These are phyloP conservation scores for Phoenix roebelenii DNA, from an alignment of 176 grass and related monocot species.

Conservation along the genomic window DNA sequence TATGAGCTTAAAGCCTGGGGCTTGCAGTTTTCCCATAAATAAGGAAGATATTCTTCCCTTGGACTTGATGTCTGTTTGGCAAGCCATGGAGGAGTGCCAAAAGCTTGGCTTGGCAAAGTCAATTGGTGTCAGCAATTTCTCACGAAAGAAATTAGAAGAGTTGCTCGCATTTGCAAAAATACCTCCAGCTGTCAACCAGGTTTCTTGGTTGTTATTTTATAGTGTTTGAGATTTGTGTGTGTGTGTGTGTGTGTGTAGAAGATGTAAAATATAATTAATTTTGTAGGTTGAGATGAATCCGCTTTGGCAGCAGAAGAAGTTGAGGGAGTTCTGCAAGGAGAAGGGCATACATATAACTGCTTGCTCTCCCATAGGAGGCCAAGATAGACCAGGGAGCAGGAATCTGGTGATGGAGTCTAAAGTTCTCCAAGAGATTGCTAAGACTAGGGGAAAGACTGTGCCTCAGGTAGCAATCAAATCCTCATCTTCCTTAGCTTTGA, in stretches of 20 bases:
- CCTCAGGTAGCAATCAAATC: slow-evolving; percentile 34
- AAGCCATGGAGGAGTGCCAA: slow-evolving; percentile 79
- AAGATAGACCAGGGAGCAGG: slow-evolving; percentile 29
- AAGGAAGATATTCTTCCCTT: slow-evolving; percentile 26
- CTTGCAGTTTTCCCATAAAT: background rate
- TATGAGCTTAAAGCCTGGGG: slow-evolving; percentile 21
- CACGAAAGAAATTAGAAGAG: slow-evolving; percentile 31
- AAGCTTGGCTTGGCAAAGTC: slow-evolving; percentile 46
- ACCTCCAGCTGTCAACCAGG: slow-evolving; percentile 76
- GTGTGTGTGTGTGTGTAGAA: too few relatives aligned
- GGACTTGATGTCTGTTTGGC: slow-evolving; percentile 67
- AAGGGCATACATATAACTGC: slow-evolving; percentile 43
- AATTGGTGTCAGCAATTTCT: slow-evolving; percentile 84
- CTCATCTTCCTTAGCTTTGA: too few relatives aligned
- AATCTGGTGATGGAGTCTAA: slow-evolving; percentile 51
- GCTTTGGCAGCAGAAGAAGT: slow-evolving; percentile 52
- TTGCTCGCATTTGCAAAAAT: slow-evolving; percentile 39
- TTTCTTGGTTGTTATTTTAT: background rate
- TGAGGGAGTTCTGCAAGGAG: slow-evolving; percentile 37
- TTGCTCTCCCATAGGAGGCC: slow-evolving; percentile 45
- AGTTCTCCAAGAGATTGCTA: slow-evolving; percentile 28
- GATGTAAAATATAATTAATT: too few relatives aligned
- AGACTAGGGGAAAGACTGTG: slow-evolving; percentile 41
- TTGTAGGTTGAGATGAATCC: slow-evolving; percentile 56
- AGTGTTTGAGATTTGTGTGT: too few relatives aligned